phyloP scores from a whole-genome alignment of 768 basidiomycete genomes.

The Boletus rubescentipes region DNA sequence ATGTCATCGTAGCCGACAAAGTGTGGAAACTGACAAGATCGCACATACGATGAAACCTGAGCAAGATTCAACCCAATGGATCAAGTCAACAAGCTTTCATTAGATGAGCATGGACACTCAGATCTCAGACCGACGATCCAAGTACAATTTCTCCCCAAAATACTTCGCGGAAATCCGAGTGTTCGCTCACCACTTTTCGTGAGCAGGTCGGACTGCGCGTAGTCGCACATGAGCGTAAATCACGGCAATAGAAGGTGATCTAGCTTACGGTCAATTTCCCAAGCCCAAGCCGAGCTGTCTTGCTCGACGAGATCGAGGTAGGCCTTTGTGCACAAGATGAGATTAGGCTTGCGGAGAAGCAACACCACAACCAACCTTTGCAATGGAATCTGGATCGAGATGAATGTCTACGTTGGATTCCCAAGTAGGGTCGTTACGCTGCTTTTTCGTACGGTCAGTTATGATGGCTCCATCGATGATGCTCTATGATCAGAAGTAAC shows the following conservation, averaged over 20 bases:
- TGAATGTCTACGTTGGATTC: slow-evolving; percentile 45
- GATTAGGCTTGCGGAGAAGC: neutral
- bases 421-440: slow-evolving; percentile 37
- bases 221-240: neutral
- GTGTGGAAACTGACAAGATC: neutral
- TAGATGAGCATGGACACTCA: neutral
- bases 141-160: neutral
- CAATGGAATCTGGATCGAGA: slow-evolving; percentile 68
- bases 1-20: too few relatives aligned
- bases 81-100: neutral
- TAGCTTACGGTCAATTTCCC: slow-evolving; percentile 74
- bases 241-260: neutral
- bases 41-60: neutral
- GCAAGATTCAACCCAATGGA: neutral
- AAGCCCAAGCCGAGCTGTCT: slow-evolving; percentile 71
- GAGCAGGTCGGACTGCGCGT: slow-evolving; percentile 47
- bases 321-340: slow-evolving; percentile 38
- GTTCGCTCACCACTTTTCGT: slow-evolving; percentile 47
- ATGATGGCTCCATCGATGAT: slow-evolving; percentile 67
- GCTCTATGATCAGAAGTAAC: slow-evolving; percentile 37
- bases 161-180: neutral
- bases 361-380: slow-evolving; percentile 45
- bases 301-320: slow-evolving; percentile 68
- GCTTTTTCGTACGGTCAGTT: slow-evolving; percentile 36
- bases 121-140: neutral